These are phyloP conservation scores for Colletotrichum brevisporum DNA, from an alignment of 2,329 filamentous ascomycete species.

Conservation along the genomic window DNA sequence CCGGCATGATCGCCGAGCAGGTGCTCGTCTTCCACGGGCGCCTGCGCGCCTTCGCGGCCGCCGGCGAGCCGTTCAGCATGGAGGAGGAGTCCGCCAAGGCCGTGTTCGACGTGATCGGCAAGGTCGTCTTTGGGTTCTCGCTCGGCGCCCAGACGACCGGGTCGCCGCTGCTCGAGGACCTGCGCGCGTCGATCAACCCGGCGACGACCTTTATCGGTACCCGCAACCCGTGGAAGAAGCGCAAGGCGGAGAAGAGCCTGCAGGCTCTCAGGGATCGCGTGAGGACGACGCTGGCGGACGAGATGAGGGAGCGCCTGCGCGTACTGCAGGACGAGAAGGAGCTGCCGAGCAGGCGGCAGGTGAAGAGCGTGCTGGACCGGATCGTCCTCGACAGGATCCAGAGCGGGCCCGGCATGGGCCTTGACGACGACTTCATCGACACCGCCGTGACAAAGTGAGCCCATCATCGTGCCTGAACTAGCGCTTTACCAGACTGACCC, in stretches of 20 bases:
- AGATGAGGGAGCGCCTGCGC: slow-evolving; percentile 30
- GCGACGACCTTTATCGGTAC: slow-evolving; percentile 32
- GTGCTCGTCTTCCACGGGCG: slow-evolving; percentile 44
- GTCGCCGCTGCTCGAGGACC: slow-evolving; percentile 39
- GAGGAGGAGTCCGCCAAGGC: slow-evolving; percentile 44
- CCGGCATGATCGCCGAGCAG: slow-evolving; percentile 46
- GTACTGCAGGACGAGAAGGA: slow-evolving; percentile 41
- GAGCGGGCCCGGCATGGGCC: slow-evolving; percentile 25
- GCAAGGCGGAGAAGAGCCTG: slow-evolving; percentile 23
- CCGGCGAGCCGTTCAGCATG: slow-evolving; percentile 42
- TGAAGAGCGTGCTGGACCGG: slow-evolving; percentile 44
- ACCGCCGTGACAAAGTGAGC: slow-evolving; percentile 42
- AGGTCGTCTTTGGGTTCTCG: slow-evolving; percentile 43
- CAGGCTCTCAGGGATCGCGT: slow-evolving; percentile 29
- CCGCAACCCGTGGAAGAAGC: slow-evolving; percentile 32
- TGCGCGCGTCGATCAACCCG: slow-evolving; percentile 36
- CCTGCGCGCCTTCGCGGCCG: slow-evolving; percentile 35
- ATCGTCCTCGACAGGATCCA: slow-evolving; percentile 44
- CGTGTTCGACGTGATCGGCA: slow-evolving; percentile 45
- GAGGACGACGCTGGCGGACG: slow-evolving; percentile 17
- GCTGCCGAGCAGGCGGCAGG: slow-evolving; percentile 37
- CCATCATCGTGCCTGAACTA: neutral
- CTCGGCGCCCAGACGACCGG: slow-evolving; percentile 43
- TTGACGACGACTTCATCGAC: slow-evolving; percentile 42
- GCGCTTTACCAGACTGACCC: neutral